Conservation (phyloP, 169 alveolate species). For the Cryptosporidium parvum region DNA sequence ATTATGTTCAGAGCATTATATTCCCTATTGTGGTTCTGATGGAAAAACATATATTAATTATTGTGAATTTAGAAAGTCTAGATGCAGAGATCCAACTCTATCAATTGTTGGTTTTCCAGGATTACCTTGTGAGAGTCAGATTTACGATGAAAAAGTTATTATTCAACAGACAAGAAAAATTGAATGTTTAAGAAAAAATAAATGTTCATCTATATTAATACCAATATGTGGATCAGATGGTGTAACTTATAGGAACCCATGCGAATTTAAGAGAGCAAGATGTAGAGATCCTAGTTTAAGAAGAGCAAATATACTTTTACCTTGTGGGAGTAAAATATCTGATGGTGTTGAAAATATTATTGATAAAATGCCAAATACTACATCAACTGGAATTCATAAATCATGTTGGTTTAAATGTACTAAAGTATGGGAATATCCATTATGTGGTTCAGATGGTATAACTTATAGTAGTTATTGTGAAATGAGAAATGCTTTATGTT, state of each 20-base stretch:
- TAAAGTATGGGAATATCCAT: conserved; percentile 71
- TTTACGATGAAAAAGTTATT: conserved; percentile 57
- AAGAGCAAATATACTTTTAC: conserved; percentile 51
- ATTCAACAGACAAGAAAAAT: conserved; percentile 29
- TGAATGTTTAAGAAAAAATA: conserved; percentile 31
- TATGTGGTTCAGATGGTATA: conserved; percentile 75
- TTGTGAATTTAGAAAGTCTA: conserved; percentile 65
- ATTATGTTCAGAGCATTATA: conserved; percentile 68
- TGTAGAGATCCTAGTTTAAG: conserved; percentile 48
- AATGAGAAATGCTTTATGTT: conserved; percentile 72
- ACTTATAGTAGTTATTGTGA: conserved; percentile 75
- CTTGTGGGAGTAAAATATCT: conserved; percentile 49
- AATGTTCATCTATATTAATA: conserved; percentile 28
- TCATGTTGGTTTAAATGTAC: conserved; percentile 72
- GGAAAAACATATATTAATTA: conserved; percentile 58
- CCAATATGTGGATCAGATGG: conserved; percentile 73
- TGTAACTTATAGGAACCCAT: conserved; percentile 65
- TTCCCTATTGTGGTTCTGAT: conserved; percentile 62
- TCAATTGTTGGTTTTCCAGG: conserved; percentile 76
- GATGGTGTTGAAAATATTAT: conserved; percentile 43
- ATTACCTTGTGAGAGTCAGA: conserved; percentile 69
- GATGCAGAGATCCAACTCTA: conserved; percentile 41
- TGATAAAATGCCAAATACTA: conserved; percentile 58
- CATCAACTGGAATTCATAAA: not conserved
- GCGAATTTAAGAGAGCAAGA: conserved; percentile 62